Base-by-base conservation (phyloP, 148 eudicot genomes). In the Fagopyrum esculentum region DNA sequence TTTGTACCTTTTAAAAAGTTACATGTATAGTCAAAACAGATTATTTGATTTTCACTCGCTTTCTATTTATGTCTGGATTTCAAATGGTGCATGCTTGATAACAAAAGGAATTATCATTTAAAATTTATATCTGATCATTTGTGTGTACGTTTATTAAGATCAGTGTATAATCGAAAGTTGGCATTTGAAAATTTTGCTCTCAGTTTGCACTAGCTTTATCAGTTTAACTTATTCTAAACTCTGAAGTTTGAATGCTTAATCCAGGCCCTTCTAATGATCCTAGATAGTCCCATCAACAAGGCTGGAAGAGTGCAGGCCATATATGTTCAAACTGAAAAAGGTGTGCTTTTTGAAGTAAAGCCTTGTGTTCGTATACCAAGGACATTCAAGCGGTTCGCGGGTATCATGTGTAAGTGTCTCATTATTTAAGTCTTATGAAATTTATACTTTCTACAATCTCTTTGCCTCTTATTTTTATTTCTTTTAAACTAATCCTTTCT, bases 351-450 rank as follows among this genome's bases (percentile, higher is more conserved):
- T 76, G 92, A 95, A 80, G 88, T 95, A 49, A 95, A 92, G 60
- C 98, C 98, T 71, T 86, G 84, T 76, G 93, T 86, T 71, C 98
- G 98, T 79, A 88, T 95, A 80, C 98, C 98, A 45, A 92, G 98
- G 81, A 94, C 97, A 63, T 90, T 83, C 70, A 89, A 90, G 79
- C 89, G 98, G 26, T 92, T 95, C 51, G 86, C 98, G 76, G 98
- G 98, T 26, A 84, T 95, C 72, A 95, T 95, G 92, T 88, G 98
- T 92, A 81, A 90, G 98, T 89, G 19, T 13, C 40, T 35, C 2
- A 35, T 35, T 35, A 35, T 35, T 35, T 2, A 35, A 35, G 40
- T 45, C 19, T 63, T 30, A 29, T 12, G 12, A 49, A 7, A 8
- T 49, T 7, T 3, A 29, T 30, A 29, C 69, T 63, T 29, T 16